Evolutionary conservation across 2,329 filamentous ascomycete genomes (phyloP).

Genomic region (Fusarium temperatum): DNA sequence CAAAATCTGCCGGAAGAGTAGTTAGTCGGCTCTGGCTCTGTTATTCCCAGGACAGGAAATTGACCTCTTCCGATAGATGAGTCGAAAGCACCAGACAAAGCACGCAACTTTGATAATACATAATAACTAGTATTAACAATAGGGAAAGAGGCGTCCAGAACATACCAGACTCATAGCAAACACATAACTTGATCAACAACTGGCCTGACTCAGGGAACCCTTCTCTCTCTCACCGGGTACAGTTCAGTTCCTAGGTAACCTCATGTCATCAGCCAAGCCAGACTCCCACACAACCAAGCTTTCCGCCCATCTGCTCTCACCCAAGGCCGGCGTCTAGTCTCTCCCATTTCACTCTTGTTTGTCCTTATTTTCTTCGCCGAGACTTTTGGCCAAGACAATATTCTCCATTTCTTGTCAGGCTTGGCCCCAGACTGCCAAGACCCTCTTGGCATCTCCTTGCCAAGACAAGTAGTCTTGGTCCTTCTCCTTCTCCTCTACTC

Average conservation of each 20-base stretch:
- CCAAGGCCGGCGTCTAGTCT: neutral
- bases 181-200: neutral
- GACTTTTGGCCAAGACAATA: conserved; percentile 11
- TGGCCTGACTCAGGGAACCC: neutral
- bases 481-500: neutral
- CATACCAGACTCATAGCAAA: neutral
- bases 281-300: conserved; percentile 39
- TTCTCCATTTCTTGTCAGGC: conserved; percentile 16
- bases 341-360: neutral
- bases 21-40: neutral
- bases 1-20: conserved; percentile 16
- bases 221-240: neutral
- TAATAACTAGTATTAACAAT: neutral
- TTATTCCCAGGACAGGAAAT: conserved; percentile 3
- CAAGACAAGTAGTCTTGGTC: conserved; percentile 8
- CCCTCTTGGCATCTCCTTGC: conserved; percentile 19
- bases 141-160: neutral
- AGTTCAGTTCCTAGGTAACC: neutral
- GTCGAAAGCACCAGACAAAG: neutral
- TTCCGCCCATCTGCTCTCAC: conserved; percentile 30
- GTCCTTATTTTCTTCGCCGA: conserved; percentile 18
- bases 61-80: conserved; percentile 5
- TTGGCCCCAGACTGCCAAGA: conserved; percentile 24
- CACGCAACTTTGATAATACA: neutral
- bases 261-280: conserved; percentile 35